Evolutionary conservation across 345 rosid species (phyloP), one percentile per base, ranked within the genome.

Genomic region (Firmiana major): DNA sequence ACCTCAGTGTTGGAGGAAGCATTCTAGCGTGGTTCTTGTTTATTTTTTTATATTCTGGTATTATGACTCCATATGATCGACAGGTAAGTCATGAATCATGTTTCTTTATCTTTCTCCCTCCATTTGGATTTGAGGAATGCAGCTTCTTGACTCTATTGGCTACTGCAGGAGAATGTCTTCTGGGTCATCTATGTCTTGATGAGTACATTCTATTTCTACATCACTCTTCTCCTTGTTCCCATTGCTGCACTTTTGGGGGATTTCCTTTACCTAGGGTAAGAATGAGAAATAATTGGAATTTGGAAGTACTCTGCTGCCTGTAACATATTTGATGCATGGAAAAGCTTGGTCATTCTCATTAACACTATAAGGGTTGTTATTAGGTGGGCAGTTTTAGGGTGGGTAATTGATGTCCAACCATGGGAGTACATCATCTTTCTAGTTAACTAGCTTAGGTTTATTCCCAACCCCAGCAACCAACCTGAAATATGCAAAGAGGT

Each of bases 191-290:
- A 82, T 77, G 92, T 94, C 31, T 67, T 97, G 66, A 97, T 94
- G 97, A 86, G 98, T 74, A 97, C 99, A 73, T 77, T 89, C 79
- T 94, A 88, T 82, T 97, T 97, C 89, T 97, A 97, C 80, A 79
- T 97, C 11, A 68, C 93, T 4, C 83, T 92, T 74, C 79, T 97
- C 63, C 87, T 97, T 77, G 92, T 97, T 84, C 99, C 99, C 13
- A 46, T 88, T 49, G 89, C 89, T 77, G 97, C 99, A 9, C 98
- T 97, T 82, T 84, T 94, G 15, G 92, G 89, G 6, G 99, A 97
- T 90, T 97, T 97, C 89, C 86, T 97, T 79, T 94, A 88, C 85
- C 94, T 85, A 81, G 91, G 96, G 99, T 97, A 86, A 51, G 75
- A n/a, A 17, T 51, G 28, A 31, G 62, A 71, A 9, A 71, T 49